These are phyloP conservation scores for Sisymbrium irio DNA, from an alignment of 345 rosid genomes.

Conservation along the genomic window DNA sequence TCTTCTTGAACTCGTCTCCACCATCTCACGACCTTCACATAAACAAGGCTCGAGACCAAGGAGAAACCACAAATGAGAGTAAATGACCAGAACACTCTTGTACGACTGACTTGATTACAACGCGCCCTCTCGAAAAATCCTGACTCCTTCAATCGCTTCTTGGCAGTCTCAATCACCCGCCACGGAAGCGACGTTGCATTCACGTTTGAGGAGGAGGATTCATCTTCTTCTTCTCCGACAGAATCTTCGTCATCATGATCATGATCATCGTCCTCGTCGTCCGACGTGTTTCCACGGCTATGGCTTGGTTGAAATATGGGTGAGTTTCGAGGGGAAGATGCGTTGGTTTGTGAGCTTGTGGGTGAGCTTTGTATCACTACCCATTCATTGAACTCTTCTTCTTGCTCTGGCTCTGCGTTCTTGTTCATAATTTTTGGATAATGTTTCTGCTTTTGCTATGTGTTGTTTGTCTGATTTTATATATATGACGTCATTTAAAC, in stretches of 20 bases:
- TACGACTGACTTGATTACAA: not conserved
- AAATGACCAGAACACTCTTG: slow-evolving; percentile 31
- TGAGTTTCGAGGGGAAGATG: slow-evolving; percentile 21
- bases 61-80: not conserved
- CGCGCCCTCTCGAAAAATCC: not conserved
- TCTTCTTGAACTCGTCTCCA: slow-evolving; percentile 29
- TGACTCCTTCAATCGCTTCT: slow-evolving; percentile 11
- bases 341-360: not conserved
- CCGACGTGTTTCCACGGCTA: not conserved
- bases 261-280: not conserved
- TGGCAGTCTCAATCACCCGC: slow-evolving; percentile 17
- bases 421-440: slow-evolving; percentile 26
- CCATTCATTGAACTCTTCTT: slow-evolving; percentile 35
- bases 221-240: slow-evolving; percentile 22
- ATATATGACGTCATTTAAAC: slow-evolving; percentile 23
- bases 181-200: slow-evolving; percentile 11
- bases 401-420: slow-evolving; percentile 26
- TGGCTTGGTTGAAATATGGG: slow-evolving; percentile 16
- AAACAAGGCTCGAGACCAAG: slow-evolving; percentile 21
- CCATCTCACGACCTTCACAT: slow-evolving; percentile 34
- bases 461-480: slow-evolving; percentile 2
- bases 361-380: slow-evolving; percentile 28
- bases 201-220: slow-evolving; percentile 1
- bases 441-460: not conserved
- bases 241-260: not conserved